phyloP scores from a whole-genome alignment of 2,329 filamentous ascomycete species.

The Ophiostoma himal-ulmi region DNA sequence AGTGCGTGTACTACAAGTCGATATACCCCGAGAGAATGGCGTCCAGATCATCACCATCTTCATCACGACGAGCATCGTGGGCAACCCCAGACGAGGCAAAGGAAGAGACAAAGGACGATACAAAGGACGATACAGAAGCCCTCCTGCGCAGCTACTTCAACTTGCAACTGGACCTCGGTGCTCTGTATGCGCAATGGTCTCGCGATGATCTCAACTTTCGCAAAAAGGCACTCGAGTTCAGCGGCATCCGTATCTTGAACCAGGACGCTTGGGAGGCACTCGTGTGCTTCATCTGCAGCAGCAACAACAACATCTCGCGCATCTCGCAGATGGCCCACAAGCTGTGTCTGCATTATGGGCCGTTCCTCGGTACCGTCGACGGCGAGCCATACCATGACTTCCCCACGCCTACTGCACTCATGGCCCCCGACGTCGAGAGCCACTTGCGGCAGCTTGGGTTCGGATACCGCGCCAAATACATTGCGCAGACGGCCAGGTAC shows the following conservation, averaged over 20 bases:
- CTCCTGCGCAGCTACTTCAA: conserved; percentile 84
- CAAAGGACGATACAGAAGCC: conserved; percentile 60
- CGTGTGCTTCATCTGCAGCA: conserved; percentile 93
- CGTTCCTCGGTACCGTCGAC: conserved; percentile 64
- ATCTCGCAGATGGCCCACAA: conserved; percentile 97
- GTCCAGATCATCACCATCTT: background rate
- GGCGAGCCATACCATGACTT: conserved; percentile 43
- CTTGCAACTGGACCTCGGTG: conserved; percentile 65
- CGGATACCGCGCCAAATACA: conserved; percentile 90
- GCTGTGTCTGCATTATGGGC: conserved; percentile 79
- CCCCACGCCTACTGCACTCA: conserved; percentile 47
- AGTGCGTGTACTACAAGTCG: conserved; percentile 72
- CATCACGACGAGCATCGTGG: too few species aligned
- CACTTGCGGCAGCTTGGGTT: conserved; percentile 81
- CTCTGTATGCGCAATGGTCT: conserved; percentile 84
- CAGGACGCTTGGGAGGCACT: conserved; percentile 96
- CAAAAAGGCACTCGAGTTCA: conserved; percentile 78
- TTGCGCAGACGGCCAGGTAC: conserved; percentile 75
- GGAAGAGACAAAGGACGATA: background rate
- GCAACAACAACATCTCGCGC: conserved; percentile 93
- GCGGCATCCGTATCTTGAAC: conserved; percentile 82
- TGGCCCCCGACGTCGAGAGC: conserved; percentile 66
- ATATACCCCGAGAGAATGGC: conserved; percentile 45
- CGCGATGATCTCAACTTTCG: conserved; percentile 79
- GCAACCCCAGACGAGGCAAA: background rate